Conservation (phyloP, 2,329 filamentous ascomycete genomes). For the Colletotrichum sp. region DNA sequence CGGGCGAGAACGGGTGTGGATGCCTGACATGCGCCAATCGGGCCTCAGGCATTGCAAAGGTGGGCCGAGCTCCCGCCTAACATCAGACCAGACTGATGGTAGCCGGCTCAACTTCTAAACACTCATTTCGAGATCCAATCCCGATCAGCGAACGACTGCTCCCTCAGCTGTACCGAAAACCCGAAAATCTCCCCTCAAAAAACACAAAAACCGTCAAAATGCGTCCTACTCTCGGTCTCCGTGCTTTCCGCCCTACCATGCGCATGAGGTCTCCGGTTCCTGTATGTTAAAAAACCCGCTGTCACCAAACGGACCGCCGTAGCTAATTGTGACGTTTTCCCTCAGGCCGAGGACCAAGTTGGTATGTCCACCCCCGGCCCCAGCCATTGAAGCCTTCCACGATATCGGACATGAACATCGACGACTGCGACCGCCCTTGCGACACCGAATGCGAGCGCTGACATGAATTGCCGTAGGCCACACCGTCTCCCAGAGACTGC, state of each 20-base stretch:
- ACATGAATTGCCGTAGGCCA: constrained; percentile 68
- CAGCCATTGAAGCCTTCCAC: constrained; percentile 15
- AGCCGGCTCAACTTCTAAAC: constrained; percentile 15
- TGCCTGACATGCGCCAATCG: constrained; percentile 19
- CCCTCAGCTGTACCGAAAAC: constrained; percentile 10
- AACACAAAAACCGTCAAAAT: constrained; percentile 53
- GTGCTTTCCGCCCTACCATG: constrained; percentile 70
- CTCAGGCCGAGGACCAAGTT: constrained; percentile 70
- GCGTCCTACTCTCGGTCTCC: constrained; percentile 69
- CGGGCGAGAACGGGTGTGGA: constrained; percentile 23
- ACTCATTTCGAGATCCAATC: constrained; percentile 29
- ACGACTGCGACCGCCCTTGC: background rate
- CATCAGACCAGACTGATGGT: constrained; percentile 22
- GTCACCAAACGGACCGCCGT: constrained; percentile 8
- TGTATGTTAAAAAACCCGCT: constrained; percentile 56
- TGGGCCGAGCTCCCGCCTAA: constrained; percentile 14
- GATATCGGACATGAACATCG: background rate
- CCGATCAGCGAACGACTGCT: constrained; percentile 27
- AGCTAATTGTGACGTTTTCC: constrained; percentile 35
- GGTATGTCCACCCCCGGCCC: constrained; percentile 55
- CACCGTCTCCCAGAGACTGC: constrained; percentile 94
- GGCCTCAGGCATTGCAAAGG: constrained; percentile 37
- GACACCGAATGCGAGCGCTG: constrained; percentile 5
- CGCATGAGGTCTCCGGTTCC: constrained; percentile 75
- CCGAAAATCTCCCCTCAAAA: constrained; percentile 16